Percentiles rank a stretch among this genome's conserved stretches.
These are phyloP conservation scores for Adansonia gregorii DNA, from an alignment of 441 rosid species.

Conservation along the genomic window DNA sequence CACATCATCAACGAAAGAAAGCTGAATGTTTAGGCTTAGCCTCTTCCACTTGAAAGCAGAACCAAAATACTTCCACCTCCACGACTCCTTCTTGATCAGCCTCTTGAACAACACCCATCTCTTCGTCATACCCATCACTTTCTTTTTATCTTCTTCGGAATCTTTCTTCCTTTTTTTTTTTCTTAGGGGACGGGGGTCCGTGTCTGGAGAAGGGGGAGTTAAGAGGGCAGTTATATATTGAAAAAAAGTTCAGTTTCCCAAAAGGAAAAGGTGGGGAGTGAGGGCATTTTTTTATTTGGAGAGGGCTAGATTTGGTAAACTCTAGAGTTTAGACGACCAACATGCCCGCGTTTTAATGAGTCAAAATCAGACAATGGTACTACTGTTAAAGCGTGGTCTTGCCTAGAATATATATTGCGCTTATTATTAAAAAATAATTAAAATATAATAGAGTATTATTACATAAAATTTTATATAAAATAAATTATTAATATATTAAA, in stretches of 20 bases:
- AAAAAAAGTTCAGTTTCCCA: too few species aligned
- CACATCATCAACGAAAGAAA: conserved; percentile 53
- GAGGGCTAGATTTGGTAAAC: conserved; percentile 28
- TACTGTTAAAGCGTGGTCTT: too few species aligned
- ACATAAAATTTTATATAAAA: too few species aligned
- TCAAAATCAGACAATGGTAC: conserved; percentile 11
- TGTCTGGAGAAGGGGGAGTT: neutral
- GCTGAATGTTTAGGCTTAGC: conserved; percentile 36
- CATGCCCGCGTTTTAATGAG: conserved; percentile 34
- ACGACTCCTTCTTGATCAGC: conserved; percentile 39
- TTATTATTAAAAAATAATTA: too few species aligned
- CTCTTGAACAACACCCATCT: conserved; percentile 42
- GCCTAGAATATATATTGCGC: too few species aligned
- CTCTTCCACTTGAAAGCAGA: conserved; percentile 59
- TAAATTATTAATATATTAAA: too few species aligned
- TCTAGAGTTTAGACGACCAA: neutral
- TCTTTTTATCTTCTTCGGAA: conserved; percentile 14
- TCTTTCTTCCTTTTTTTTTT: neutral
- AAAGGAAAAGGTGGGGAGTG: too few species aligned
- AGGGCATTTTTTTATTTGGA: neutral
- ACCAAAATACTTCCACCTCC: conserved; percentile 51
- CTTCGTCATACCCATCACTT: conserved; percentile 28
- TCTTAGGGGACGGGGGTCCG: neutral
- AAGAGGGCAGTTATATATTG: neutral
- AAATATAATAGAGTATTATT: too few species aligned